phyloP scores from a whole-genome alignment of 129 eudicot genomes.

The Flaveria robusta region DNA sequence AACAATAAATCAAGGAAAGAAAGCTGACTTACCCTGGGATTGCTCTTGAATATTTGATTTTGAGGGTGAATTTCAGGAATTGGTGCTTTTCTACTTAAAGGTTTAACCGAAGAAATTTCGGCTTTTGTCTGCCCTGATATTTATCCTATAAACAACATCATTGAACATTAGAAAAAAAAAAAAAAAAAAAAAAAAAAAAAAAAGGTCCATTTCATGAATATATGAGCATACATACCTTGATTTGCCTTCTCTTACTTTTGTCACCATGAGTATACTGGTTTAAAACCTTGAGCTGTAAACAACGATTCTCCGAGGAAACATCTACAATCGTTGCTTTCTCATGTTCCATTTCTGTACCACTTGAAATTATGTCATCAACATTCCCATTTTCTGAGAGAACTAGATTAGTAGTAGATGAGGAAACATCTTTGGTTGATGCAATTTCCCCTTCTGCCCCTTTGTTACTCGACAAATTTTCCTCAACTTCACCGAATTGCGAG shows the following conservation, averaged over 20 bases:
- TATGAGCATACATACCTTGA: slow-evolving; percentile 41
- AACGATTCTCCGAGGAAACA: not conserved
- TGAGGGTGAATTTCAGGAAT: slow-evolving; percentile 23
- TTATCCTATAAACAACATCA: slow-evolving; percentile 39
- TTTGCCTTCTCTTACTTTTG: slow-evolving; percentile 31
- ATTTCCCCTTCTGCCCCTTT: slow-evolving; percentile 14
- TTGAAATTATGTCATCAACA: slow-evolving; percentile 23
- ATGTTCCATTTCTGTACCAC: slow-evolving; percentile 11
- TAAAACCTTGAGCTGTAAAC: not conserved
- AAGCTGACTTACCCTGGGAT: slow-evolving; percentile 45
- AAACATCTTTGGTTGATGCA: slow-evolving; percentile 14
- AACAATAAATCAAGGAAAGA: slow-evolving; percentile 11
- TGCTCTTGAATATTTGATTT: not conserved
- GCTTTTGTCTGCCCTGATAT: slow-evolving; percentile 37
- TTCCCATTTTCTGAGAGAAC: slow-evolving; percentile 17
- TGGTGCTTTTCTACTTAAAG: slow-evolving; percentile 28
- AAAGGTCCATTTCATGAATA: not conserved
- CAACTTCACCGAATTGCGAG: not conserved
- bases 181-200: not conserved
- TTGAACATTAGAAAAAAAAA: slow-evolving; percentile 3
- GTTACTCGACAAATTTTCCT: slow-evolving; percentile 7
- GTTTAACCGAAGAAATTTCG: slow-evolving; percentile 26
- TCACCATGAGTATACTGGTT: slow-evolving; percentile 2
- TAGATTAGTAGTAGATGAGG: slow-evolving; percentile 26
- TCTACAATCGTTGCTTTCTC: slow-evolving; percentile 1